Evolutionary conservation across 1,139 yeast species (phyloP), one percentile per base, ranked within the genome.

Genomic region (Debaryomyces singareniensis): DNA sequence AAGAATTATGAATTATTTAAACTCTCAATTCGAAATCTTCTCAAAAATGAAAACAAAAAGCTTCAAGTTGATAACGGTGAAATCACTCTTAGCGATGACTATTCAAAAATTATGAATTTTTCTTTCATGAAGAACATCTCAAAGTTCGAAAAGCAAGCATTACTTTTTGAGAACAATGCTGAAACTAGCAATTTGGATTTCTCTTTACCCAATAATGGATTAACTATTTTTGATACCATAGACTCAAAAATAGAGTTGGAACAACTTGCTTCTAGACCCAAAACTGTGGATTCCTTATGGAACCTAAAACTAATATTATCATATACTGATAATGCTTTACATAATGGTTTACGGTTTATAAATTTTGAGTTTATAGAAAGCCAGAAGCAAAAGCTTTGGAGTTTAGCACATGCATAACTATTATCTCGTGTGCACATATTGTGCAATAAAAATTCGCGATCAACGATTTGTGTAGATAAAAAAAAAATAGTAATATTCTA

Each of bases 271-370:
- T 39, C 42, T 11, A 38, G 42, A 1, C 83, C 86, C 0, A 35
- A 43, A 13, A 48, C 52, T 1, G 47, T 64, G 2, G 82, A 79
- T 33, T 83, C 79, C 34, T 50, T 82, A 29, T 77, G 86, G 82
- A 80, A 78, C 40, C 53, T 83, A 36, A 68, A 71, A 36, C 51
- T 84, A 25, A 53, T 84, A 12, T 78, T 83, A 50, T 74, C 79
- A 7, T 80, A 70, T 51, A 68, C 75, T 15, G 85, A 78, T 33
- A 52, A 53, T 26, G 34, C 58, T 25, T 40, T 53, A n/a, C 44
- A 48, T 16, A 49, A 49, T 13, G 56, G 56, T 31, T 44, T 61
- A 40, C 53, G 56, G 37, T 74, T 68, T 42, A 47, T 77, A 29
- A 61, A 63, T 11, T 40, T 64, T 9, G 73, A 68, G 29, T 75